Evolutionary conservation across 805 yeast genomes (phyloP), one percentile per base, ranked within the genome.

Genomic region (Diddensiella transvaalensis): DNA sequence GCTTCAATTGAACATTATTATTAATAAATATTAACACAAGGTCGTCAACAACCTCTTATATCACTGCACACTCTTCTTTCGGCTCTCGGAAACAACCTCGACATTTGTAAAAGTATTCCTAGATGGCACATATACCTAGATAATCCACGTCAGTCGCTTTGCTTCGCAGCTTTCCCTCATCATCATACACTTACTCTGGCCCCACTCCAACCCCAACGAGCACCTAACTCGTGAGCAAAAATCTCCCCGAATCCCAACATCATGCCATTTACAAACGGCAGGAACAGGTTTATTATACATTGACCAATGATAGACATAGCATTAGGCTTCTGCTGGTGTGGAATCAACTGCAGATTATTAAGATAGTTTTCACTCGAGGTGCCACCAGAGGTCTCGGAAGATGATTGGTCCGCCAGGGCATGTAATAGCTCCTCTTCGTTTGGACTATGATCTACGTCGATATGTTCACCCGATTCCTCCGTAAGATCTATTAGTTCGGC

Each of bases 211-310:
- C 87, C 82, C 68, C 79, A 83, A 42, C 75, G 74, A 71, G 87
- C 86, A 3, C 96, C 95, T 36, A 91, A 68, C 60, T 91, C 97
- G 63, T 90, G 96, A 5, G 98, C 98, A 50, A 87, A 71, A 18
- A 91, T 82, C 70, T 91, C 98, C 1, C 98, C 98, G 64, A 91
- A 88, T 0, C 98, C 98, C 44, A 91, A 76, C 96, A 90, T 90
- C 67, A 91, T 72, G 5, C 98, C 98, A 60, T 91, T 91, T 57
- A 91, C 73, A 60, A 91, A 89, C 2, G 98, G 98, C 40, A 91
- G 68, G 1, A 89, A 62, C 56, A 91, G 67, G 58, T 91, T 91
- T 53, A 91, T 80, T 1, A 89, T 60, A 5, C 57, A 42, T 13
- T 37, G 11, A 8, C 29, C 37, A 21, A 42, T n/a, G 35, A 38